Conservation (phyloP, 768 basidiomycete genomes). For the Leccinum arenicola region DNA sequence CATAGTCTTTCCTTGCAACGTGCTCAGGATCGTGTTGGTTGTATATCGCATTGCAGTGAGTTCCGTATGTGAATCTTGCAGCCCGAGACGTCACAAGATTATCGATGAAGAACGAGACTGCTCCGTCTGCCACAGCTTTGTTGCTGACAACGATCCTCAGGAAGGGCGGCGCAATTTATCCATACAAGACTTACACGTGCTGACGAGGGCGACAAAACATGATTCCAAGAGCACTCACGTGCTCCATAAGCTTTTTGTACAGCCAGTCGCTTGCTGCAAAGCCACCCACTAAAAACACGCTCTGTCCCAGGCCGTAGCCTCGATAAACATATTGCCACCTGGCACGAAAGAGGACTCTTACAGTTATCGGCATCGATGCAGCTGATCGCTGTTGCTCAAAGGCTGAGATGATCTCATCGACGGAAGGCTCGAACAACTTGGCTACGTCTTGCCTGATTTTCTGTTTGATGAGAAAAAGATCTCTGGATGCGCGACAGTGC, state of each 20-base stretch:
- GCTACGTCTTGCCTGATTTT: constrained; percentile 10
- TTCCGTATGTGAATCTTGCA: constrained; percentile 14
- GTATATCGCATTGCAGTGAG: constrained; percentile 13
- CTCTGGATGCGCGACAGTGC: constrained; percentile 20
- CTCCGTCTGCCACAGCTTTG: constrained; percentile 16
- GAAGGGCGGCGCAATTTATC: not conserved
- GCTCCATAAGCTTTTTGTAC: constrained; percentile 10
- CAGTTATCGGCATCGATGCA: constrained; percentile 9
- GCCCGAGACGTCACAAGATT: constrained; percentile 11
- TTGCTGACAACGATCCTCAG: constrained; percentile 4
- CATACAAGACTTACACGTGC: constrained; percentile 10
- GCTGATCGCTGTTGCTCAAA: constrained; percentile 12
- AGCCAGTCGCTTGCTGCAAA: constrained; percentile 15
- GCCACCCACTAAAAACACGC: constrained; percentile 14
- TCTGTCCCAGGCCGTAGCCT: not conserved
- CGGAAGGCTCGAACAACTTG: constrained; percentile 12
- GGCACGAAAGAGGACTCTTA: not conserved
- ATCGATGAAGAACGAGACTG: constrained; percentile 12
- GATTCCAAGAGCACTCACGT: constrained; percentile 8
- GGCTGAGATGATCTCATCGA: constrained; percentile 12
- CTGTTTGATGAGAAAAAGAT: constrained; percentile 40
- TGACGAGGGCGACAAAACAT: constrained; percentile 11
- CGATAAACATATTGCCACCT: not conserved
- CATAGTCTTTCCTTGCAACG: not conserved
- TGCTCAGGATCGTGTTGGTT: constrained; percentile 10